A percentile compares a stretch with the other conserved stretches of the same genome.
These are phyloP conservation scores for Candida hispaniensis DNA, from an alignment of 805 yeast genomes.

Conservation along the genomic window DNA sequence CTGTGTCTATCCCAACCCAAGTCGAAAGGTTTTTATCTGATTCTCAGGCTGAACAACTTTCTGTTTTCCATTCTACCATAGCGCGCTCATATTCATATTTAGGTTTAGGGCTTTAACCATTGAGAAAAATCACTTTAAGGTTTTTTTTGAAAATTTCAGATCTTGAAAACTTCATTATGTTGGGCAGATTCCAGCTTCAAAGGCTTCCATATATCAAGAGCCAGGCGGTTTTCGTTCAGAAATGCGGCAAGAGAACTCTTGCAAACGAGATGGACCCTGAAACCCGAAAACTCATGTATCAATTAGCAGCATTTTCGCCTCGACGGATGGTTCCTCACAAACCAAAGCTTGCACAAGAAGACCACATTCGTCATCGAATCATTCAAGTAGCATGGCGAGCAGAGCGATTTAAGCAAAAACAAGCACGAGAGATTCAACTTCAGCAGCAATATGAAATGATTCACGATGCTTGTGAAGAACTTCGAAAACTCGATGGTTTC, in stretches of 20 bases:
- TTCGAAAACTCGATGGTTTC: conserved; percentile 36
- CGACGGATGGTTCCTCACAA: conserved; percentile 79
- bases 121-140: too few relatives aligned
- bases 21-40: too few relatives aligned
- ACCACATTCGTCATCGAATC: conserved; percentile 71
- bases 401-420: conserved; percentile 43
- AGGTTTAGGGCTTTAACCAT: too few relatives aligned
- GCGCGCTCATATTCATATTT: too few relatives aligned
- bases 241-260: conserved; percentile 42
- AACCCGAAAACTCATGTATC: conserved; percentile 40
- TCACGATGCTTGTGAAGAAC: conserved; percentile 59
- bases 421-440: conserved; percentile 26
- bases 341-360: conserved; percentile 66
- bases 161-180: too few relatives aligned
- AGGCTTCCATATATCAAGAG: too few relatives aligned
- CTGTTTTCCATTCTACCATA: too few relatives aligned
- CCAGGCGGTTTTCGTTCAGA: too few relatives aligned
- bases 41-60: too few relatives aligned
- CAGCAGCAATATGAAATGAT: conserved; percentile 52
- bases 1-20: too few relatives aligned
- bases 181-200: too few relatives aligned
- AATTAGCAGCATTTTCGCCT: conserved; percentile 76
- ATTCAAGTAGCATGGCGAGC: conserved; percentile 75
- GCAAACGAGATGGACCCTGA: conserved; percentile 35
- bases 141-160: too few relatives aligned